These are phyloP conservation scores for Komagataella mondaviorum DNA, from an alignment of 805 yeast species.

Conservation along the genomic window DNA sequence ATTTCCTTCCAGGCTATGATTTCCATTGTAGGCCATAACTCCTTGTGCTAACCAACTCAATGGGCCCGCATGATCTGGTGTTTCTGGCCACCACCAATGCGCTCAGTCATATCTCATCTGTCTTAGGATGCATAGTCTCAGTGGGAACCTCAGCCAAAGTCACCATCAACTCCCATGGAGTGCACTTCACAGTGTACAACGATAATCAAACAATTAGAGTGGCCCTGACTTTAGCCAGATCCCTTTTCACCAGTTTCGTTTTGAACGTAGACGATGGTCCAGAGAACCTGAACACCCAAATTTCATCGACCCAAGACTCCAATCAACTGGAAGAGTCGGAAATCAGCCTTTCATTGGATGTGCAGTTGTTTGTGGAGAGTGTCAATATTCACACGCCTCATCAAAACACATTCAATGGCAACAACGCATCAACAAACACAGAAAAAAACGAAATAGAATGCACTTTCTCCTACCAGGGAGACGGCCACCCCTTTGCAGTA, in stretches of 20 bases:
- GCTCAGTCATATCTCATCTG: conserved; percentile 29
- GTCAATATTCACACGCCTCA: conserved; percentile 26
- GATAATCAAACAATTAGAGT: background rate
- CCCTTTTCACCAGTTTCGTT: background rate
- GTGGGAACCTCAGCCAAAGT: conserved; percentile 25
- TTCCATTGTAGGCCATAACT: background rate
- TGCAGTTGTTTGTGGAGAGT: conserved; percentile 35
- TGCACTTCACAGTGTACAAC: background rate
- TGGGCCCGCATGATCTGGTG: background rate
- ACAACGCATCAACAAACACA: background rate
- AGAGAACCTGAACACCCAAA: background rate
- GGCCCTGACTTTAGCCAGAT: background rate
- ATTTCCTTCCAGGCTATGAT: background rate
- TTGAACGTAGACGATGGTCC: background rate
- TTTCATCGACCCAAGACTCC: background rate
- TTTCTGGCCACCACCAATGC: conserved; percentile 29
- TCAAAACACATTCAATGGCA: background rate
- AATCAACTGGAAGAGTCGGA: background rate
- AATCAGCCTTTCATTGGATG: conserved; percentile 8
- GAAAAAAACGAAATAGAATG: conserved; percentile 24
- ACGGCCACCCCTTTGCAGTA: conserved; percentile 39
- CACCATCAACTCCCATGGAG: conserved; percentile 4
- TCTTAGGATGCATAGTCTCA: conserved; percentile 26
- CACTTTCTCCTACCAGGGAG: conserved; percentile 32
- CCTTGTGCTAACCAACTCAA: background rate